A percentile compares a stretch with the other conserved stretches of the same genome.
phyloP scores from a whole-genome alignment of 2,329 filamentous ascomycete genomes.

The Lecanicillium sp. region DNA sequence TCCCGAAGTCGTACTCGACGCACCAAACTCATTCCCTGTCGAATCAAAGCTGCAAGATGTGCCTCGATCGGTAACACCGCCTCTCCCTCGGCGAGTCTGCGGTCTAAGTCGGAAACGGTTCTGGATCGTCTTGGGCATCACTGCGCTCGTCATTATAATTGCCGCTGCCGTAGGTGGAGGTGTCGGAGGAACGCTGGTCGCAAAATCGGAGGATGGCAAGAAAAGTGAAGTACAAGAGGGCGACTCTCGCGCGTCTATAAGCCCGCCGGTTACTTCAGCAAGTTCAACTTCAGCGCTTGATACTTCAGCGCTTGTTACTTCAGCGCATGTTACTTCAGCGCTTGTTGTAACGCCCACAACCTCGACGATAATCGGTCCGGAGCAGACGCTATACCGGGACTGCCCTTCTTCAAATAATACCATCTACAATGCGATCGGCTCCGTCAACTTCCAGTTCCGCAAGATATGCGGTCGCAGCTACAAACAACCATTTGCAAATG shows the following conservation, averaged over 20 bases:
- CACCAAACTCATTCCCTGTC: neutral
- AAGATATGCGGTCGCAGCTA: slow-evolving; percentile 8
- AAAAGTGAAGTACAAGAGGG: too few species aligned
- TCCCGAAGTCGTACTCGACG: neutral
- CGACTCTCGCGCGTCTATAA: neutral
- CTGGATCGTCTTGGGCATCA: neutral
- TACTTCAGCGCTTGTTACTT: neutral
- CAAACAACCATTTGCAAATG: neutral
- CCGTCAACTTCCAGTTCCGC: slow-evolving; percentile 5
- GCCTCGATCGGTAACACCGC: neutral
- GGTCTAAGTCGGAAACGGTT: neutral
- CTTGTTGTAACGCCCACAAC: neutral
- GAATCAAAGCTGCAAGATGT: neutral
- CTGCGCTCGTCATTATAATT: neutral
- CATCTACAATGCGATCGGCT: slow-evolving; percentile 5
- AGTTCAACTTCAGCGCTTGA: neutral
- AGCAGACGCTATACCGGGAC: slow-evolving; percentile 8
- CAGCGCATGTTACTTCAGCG: neutral
- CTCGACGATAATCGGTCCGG: slow-evolving; percentile 3
- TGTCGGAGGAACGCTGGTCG: neutral
- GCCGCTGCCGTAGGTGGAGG: slow-evolving; percentile 1
- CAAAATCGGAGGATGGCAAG: neutral
- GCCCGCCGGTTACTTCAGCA: neutral
- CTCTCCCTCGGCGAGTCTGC: neutral
- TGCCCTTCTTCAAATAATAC: slow-evolving; percentile 10